Evolutionary conservation across 1,139 yeast species (phyloP), one percentile per base, ranked within the genome.

Genomic region (Eremothecium sinecaudum): DNA sequence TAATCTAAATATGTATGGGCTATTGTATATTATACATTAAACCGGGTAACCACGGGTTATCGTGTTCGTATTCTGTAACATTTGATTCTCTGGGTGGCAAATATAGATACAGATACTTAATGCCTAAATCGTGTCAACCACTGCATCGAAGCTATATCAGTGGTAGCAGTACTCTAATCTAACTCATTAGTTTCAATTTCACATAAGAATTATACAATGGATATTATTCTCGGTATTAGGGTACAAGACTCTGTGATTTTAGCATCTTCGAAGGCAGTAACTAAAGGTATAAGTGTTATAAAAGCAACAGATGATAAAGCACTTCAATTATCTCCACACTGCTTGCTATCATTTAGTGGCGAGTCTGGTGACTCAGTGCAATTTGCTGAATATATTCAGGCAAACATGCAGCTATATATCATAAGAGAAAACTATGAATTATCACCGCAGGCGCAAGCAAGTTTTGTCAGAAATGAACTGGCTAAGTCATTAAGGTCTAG

Each of bases 281-380:
- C 94, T 12, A 73, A 98, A 52, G 98, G 98, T 39, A 86, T 92
- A 43, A 81, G 96, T 8, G 74, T 90, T 30, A 66, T 90, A 50
- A 87, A 87, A 55, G 79, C 75, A 33, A 71, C 73, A 32, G 98
- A 90, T 60, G 94, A 84, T 61, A 90, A 90, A 63, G 87, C 97
- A 9, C 65, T 92, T 44, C 63, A 61, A 31, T 68, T 90, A 47
- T 83, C 83, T 49, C 71, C 75, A 32, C 92, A 81, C 55, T 73
- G 83, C 40, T 67, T 87, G 48, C 70, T 90, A 65, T 95, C 96
- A 33, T 87, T 66, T 63, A 79, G 94, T 4, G 99, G 99, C 37
- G 98, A 90, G 58, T 72, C 96, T 4, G 98, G 98, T 40, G 99
- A 90, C 57, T 83, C 97, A 10, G 87, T 82, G n/a, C 94, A 90